phyloP scores from a whole-genome alignment of 768 basidiomycete species.

The Calocybe cyanea region DNA sequence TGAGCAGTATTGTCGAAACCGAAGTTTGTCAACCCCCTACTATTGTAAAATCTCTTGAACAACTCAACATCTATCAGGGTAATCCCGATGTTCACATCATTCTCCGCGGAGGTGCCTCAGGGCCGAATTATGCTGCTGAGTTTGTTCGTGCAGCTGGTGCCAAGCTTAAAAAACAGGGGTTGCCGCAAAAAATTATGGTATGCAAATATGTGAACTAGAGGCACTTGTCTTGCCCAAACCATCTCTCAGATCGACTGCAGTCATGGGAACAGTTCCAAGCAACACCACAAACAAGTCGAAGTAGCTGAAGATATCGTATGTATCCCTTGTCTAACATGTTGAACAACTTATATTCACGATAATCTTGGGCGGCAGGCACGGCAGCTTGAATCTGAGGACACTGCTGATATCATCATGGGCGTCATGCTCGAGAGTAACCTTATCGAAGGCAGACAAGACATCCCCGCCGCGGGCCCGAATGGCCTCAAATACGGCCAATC shows the following conservation, averaged over 20 bases:
- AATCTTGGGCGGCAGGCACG: constrained; percentile 42
- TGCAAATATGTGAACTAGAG: constrained; percentile 10
- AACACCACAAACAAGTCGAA: constrained; percentile 82
- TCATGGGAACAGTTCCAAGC: constrained; percentile 93
- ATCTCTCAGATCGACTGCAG: constrained; percentile 91
- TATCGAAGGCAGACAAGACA: constrained; percentile 82
- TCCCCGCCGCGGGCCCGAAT: constrained; percentile 66
- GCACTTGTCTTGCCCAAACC: neutral
- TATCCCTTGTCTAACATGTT: neutral
- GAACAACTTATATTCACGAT: neutral
- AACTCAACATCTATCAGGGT: constrained; percentile 45
- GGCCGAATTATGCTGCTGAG: constrained; percentile 85
- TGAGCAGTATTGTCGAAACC: constrained; percentile 94
- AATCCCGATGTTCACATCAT: constrained; percentile 95
- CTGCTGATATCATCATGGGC: constrained; percentile 74
- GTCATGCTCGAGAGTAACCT: constrained; percentile 97
- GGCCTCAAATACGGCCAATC: constrained; percentile 81
- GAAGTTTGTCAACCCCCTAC: constrained; percentile 43
- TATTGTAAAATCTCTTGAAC: neutral
- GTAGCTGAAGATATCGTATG: constrained; percentile 89
- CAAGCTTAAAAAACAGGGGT: constrained; percentile 75
- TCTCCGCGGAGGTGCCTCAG: constrained; percentile 82
- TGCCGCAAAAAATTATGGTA: constrained; percentile 86
- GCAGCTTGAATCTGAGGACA: constrained; percentile 71
- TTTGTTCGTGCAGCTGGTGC: constrained; percentile 72